phyloP scores from a whole-genome alignment of 768 basidiomycete genomes.

The Kwoniella pini region DNA sequence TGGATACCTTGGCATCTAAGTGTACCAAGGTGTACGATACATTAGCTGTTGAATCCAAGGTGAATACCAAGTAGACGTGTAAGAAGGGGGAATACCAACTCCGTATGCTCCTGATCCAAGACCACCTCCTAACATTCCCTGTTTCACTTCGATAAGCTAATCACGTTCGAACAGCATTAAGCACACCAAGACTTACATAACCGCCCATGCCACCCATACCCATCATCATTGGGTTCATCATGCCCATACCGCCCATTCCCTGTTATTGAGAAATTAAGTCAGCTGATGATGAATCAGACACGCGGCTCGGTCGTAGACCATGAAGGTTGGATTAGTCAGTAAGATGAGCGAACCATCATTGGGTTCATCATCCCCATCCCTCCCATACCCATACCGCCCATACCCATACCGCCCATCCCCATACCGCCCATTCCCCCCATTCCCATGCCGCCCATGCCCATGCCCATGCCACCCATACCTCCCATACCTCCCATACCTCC shows the following conservation, averaged over 20 bases:
- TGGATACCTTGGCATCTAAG: constrained; percentile 52
- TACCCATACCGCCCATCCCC: constrained; percentile 55
- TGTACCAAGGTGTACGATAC: constrained; percentile 43
- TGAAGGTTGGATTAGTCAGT: neutral
- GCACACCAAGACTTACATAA: constrained; percentile 15
- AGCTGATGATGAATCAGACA: neutral
- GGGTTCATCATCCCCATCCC: constrained; percentile 35
- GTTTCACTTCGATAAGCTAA: neutral
- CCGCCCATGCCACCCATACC: constrained; percentile 30
- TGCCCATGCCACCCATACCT: constrained; percentile 57
- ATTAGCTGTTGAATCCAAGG: constrained; percentile 41
- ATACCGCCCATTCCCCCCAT: constrained; percentile 59
- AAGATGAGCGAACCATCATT: constrained; percentile 30
- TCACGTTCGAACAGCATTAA: too few relatives aligned
- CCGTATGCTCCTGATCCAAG: constrained; percentile 49
- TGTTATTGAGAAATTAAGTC: neutral
- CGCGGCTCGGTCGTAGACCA: neutral
- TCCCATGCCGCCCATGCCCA: constrained; percentile 52
- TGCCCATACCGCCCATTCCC: constrained; percentile 33
- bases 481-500: constrained; percentile 49
- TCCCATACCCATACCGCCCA: constrained; percentile 55
- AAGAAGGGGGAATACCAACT: constrained; percentile 36
- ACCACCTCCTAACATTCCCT: constrained; percentile 50
- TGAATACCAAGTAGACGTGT: constrained; percentile 16
- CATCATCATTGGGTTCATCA: constrained; percentile 40